Evolutionary conservation across 305 asterid genomes (phyloP).

Genomic region (Plantago coronopus): DNA sequence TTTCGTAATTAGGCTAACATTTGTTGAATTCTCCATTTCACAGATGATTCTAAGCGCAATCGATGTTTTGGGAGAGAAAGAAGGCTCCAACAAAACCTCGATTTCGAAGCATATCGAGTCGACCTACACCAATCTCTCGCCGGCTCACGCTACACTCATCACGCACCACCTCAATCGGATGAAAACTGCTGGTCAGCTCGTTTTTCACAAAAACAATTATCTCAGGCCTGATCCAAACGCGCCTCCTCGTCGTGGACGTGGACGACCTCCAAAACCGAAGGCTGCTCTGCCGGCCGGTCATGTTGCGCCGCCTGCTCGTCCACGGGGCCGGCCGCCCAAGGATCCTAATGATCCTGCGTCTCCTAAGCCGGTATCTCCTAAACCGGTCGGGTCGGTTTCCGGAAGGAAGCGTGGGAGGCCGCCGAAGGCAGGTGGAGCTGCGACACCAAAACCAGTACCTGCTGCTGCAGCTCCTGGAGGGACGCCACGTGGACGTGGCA

Average conservation of each 20-base stretch:
- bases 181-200: constrained; percentile 58
- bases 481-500: constrained; percentile 65
- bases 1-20: background rate
- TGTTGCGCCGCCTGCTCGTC: constrained; percentile 41
- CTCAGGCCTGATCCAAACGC: constrained; percentile 53
- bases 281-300: constrained; percentile 35
- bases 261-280: constrained; percentile 85
- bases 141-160: constrained; percentile 56
- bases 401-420: constrained; percentile 80
- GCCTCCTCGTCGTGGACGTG: constrained; percentile 89
- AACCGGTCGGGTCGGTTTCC: constrained; percentile 13
- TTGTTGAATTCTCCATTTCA: background rate
- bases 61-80: constrained; percentile 43
- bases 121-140: constrained; percentile 56
- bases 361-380: constrained; percentile 24
- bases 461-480: constrained; percentile 20
- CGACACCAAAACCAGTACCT: background rate
- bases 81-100: constrained; percentile 62
- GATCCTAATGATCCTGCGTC: constrained; percentile 40
- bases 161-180: constrained; percentile 70
- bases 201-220: constrained; percentile 60
- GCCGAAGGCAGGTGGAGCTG: constrained; percentile 34
- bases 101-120: constrained; percentile 61
- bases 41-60: constrained; percentile 73
- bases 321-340: constrained; percentile 82